Conservation (phyloP, 768 basidiomycete species). For the Pleurotus ostreatus region DNA sequence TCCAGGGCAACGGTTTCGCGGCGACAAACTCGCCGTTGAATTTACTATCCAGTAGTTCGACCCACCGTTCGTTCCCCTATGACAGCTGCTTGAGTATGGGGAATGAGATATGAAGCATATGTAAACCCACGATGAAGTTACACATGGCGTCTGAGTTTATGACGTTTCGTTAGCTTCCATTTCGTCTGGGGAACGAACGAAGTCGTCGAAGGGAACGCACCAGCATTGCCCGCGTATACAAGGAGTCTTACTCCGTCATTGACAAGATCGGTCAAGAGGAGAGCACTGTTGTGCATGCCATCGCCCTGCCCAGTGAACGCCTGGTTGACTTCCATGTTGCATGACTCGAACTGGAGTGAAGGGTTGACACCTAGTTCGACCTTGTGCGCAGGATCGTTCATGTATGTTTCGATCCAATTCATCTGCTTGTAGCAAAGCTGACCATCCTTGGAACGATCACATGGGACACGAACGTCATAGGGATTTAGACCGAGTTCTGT, state of each 20-base stretch:
- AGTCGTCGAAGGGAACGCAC: constrained; percentile 32
- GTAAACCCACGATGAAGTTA: constrained; percentile 62
- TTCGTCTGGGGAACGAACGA: no score
- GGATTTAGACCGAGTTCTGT: constrained; percentile 76
- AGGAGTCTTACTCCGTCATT: constrained; percentile 80
- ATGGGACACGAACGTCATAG: constrained; percentile 80
- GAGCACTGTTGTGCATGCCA: constrained; percentile 77
- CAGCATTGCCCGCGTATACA: constrained; percentile 88
- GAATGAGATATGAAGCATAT: background rate
- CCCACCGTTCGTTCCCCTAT: constrained; percentile 78
- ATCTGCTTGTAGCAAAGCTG: constrained; percentile 77
- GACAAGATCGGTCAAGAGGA: constrained; percentile 75
- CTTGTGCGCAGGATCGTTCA: constrained; percentile 79
- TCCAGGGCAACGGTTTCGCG: constrained; percentile 51
- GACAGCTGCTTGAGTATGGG: background rate
- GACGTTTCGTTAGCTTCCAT: no score
- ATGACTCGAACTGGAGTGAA: constrained; percentile 54
- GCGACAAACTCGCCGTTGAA: constrained; percentile 60
- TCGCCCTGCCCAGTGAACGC: constrained; percentile 83
- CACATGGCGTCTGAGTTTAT: constrained; percentile 71
- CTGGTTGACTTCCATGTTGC: constrained; percentile 78
- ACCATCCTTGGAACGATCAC: constrained; percentile 69
- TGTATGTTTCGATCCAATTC: constrained; percentile 83
- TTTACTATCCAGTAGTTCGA: constrained; percentile 54
- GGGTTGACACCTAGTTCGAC: constrained; percentile 72